Evolutionary conservation across 208 protist species (phyloP).

Genomic region (Trypanosoma platydactyli): DNA sequence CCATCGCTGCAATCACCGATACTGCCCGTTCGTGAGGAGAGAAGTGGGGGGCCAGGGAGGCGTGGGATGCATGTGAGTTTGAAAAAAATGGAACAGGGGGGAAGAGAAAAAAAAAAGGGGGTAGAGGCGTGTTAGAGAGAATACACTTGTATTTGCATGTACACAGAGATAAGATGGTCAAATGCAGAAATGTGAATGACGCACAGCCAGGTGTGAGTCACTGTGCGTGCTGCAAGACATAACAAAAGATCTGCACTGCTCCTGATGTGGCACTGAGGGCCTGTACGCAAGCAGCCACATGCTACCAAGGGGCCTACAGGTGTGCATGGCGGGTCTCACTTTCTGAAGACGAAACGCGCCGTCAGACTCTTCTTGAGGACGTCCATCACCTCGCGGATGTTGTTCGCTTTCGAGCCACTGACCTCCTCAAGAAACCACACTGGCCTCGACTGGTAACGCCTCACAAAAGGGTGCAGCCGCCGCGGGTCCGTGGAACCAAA

Average conservation of each 20-base stretch:
- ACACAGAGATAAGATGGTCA: conserved; percentile 5
- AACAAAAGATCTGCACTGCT: no score
- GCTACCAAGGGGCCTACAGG: not conserved
- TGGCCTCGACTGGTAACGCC: conserved; percentile 47
- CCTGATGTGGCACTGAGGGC: no score
- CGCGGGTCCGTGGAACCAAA: conserved; percentile 41
- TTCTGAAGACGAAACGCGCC: conserved; percentile 59
- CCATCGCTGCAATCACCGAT: no score
- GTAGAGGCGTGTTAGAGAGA: no score
- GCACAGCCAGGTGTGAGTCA: not conserved
- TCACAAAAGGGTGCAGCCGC: conserved; percentile 56
- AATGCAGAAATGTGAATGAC: not conserved
- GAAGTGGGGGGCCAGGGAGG: no score
- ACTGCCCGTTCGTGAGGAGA: no score
- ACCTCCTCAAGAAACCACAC: conserved; percentile 71
- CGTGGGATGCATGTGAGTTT: no score
- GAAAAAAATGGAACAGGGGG: no score
- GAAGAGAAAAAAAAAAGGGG: no score
- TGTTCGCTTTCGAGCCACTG: conserved; percentile 60
- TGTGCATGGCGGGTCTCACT: conserved; percentile 7
- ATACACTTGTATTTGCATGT: conserved; percentile 9
- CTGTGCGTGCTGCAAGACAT: no score
- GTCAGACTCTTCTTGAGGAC: conserved; percentile 58
- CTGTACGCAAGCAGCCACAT: conserved; percentile 17
- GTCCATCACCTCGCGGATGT: conserved; percentile 65